Evolutionary conservation across 139 green algal species (phyloP).

Genomic region (Eudorina sp.): DNA sequence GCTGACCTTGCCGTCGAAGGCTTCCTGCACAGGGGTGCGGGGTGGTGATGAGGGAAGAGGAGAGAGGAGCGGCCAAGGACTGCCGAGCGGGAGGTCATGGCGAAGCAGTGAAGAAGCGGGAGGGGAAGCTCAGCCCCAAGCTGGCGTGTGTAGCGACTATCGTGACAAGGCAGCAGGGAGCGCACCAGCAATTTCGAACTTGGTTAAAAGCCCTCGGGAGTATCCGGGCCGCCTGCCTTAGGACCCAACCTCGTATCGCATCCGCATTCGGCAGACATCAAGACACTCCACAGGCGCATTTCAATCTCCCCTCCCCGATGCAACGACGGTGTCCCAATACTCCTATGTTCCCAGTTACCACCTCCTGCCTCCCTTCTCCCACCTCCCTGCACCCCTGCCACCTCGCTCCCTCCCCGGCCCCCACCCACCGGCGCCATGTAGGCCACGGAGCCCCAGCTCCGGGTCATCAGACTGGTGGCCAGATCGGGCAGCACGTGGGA

Average conservation of each 20-base stretch:
- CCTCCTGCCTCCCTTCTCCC: not conserved
- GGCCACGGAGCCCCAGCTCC: not conserved
- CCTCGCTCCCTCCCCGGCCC: too few species aligned
- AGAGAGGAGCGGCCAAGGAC: not conserved
- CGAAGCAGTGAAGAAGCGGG: not conserved
- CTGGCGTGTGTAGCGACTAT: not conserved
- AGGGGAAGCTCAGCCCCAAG: not conserved
- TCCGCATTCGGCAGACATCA: too few species aligned
- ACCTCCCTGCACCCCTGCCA: not conserved
- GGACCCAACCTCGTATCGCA: too few species aligned
- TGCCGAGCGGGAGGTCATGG: too few species aligned
- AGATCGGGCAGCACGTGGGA: constrained; percentile 4
- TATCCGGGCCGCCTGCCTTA: too few species aligned
- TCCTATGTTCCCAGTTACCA: not conserved
- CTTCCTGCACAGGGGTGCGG: not conserved
- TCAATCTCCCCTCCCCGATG: too few species aligned
- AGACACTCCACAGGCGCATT: not conserved
- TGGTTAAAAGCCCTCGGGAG: too few species aligned
- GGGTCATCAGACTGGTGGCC: not conserved
- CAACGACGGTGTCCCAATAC: not conserved
- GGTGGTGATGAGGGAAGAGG: not conserved
- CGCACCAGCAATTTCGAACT: not conserved
- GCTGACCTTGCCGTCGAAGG: constrained; percentile 20
- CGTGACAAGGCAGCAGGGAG: not conserved
- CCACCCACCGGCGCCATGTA: constrained; percentile 29